Percentiles rank a stretch among this genome's conserved stretches.
Evolutionary conservation across 768 basidiomycete genomes (phyloP).

Genomic region (Rubroboletus pulcherrimus): DNA sequence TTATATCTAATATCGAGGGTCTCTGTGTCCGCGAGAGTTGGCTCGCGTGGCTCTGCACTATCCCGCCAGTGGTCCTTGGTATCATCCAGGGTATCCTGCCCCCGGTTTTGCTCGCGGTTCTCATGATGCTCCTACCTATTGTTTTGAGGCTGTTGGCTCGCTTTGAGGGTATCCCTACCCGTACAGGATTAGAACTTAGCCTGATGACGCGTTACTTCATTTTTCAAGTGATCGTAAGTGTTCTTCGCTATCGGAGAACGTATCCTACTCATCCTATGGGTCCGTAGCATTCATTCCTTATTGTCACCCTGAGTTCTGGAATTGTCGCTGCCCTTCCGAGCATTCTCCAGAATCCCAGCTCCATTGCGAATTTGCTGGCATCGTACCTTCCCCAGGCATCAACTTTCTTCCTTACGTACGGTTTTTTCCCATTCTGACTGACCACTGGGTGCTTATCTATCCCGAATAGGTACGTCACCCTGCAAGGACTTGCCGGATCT

Average conservation of each 20-base stretch:
- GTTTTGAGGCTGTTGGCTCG: conserved; percentile 73
- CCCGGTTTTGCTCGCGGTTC: conserved; percentile 78
- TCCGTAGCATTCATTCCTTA: conserved; percentile 84
- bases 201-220: conserved; percentile 91
- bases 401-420: conserved; percentile 86
- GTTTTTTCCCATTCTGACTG: neutral
- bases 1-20: conserved; percentile 73
- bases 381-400: conserved; percentile 75
- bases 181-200: conserved; percentile 78
- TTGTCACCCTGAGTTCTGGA: conserved; percentile 83
- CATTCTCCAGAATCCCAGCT: conserved; percentile 64
- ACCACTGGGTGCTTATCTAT: neutral
- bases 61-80: conserved; percentile 65
- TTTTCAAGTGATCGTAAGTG: conserved; percentile 85
- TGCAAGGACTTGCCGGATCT: conserved; percentile 77
- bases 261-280: neutral
- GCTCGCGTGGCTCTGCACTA: conserved; percentile 79
- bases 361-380: conserved; percentile 70
- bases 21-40: conserved; percentile 63
- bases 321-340: conserved; percentile 66
- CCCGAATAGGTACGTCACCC: conserved; percentile 59
- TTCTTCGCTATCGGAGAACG: neutral
- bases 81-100: conserved; percentile 89
- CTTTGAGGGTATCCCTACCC: conserved; percentile 88
- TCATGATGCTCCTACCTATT: conserved; percentile 89